Conservation (phyloP, 2,329 filamentous ascomycete genomes). For the Paecilomyces sp. region DNA sequence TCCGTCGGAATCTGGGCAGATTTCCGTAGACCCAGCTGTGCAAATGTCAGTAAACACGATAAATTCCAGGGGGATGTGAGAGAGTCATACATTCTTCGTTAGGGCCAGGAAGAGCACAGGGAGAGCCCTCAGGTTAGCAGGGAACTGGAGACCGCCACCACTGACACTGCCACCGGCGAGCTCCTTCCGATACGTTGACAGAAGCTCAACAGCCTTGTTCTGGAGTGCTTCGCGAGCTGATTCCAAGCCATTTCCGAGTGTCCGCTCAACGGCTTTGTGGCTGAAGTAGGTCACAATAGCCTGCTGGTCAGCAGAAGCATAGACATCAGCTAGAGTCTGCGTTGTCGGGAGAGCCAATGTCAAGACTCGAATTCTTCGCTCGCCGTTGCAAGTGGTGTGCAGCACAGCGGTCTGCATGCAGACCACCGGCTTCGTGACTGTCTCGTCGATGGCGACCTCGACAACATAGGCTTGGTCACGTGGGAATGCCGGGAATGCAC, state of each 20-base stretch:
- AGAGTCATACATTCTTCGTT: conserved; percentile 75
- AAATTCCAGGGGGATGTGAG: conserved; percentile 7
- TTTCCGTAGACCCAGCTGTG: conserved; percentile 69
- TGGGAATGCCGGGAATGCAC: conserved; percentile 95
- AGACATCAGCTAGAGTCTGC: conserved; percentile 80
- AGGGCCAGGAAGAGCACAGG: conserved; percentile 87
- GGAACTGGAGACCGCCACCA: conserved; percentile 84
- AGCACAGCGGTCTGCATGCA: conserved; percentile 92
- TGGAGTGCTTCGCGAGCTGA: conserved; percentile 85
- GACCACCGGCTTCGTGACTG: conserved; percentile 79
- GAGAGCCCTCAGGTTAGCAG: conserved; percentile 80
- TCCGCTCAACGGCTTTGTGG: conserved; percentile 93
- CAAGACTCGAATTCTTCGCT: conserved; percentile 88
- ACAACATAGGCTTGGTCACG: conserved; percentile 97
- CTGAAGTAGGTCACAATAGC: conserved; percentile 92
- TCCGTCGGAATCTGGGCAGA: conserved; percentile 92
- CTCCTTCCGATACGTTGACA: conserved; percentile 96
- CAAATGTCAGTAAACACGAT: conserved; percentile 15
- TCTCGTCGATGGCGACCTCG: conserved; percentile 96
- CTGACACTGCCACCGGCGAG: conserved; percentile 93
- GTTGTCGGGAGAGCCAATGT: conserved; percentile 91
- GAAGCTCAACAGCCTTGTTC: conserved; percentile 81
- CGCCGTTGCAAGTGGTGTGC: conserved; percentile 96
- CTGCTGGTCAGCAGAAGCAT: conserved; percentile 89
- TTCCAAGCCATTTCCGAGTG: conserved; percentile 78